A percentile compares a stretch with the other conserved stretches of the same genome.
Conservation (phyloP, 495 filamentous ascomycete genomes). For the Trypethelium eluteriae region DNA sequence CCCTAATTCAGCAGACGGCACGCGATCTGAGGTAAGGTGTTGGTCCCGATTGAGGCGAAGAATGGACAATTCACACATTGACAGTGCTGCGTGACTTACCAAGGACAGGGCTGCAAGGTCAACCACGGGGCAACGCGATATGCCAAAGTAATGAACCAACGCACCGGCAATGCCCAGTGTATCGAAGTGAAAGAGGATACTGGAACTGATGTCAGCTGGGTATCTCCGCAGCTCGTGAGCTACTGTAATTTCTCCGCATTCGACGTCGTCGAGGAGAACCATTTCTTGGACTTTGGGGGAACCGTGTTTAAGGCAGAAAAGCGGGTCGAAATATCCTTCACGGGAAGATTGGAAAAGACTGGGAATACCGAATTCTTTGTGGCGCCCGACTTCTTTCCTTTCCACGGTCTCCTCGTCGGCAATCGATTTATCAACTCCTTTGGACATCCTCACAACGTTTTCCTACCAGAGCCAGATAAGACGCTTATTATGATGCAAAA, state of each 20-base stretch:
- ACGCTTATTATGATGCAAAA: neutral
- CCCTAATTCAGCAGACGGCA: too few species aligned
- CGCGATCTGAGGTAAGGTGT: neutral
- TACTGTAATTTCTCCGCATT: neutral
- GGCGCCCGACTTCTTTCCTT: neutral
- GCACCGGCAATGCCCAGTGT: neutral
- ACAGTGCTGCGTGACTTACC: neutral
- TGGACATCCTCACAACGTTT: constrained; percentile 3
- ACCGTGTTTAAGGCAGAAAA: neutral
- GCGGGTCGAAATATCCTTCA: neutral
- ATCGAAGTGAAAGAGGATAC: constrained; percentile 7
- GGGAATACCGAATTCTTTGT: constrained; percentile 5
- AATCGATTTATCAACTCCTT: neutral
- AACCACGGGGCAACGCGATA: neutral
- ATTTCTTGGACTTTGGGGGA: constrained; percentile 2
- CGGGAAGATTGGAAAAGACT: constrained; percentile 1
- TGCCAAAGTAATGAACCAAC: neutral
- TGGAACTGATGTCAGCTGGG: neutral
- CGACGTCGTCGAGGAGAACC: neutral
- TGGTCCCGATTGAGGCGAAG: neutral
- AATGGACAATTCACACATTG: neutral
- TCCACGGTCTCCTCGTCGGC: neutral
- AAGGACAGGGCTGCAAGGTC: neutral
- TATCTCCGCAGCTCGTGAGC: neutral
- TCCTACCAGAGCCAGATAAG: neutral